Percentiles rank a stretch among this genome's conserved stretches.
Evolutionary conservation across 2,329 filamentous ascomycete species (phyloP).

Genomic region (Claviceps capensis): DNA sequence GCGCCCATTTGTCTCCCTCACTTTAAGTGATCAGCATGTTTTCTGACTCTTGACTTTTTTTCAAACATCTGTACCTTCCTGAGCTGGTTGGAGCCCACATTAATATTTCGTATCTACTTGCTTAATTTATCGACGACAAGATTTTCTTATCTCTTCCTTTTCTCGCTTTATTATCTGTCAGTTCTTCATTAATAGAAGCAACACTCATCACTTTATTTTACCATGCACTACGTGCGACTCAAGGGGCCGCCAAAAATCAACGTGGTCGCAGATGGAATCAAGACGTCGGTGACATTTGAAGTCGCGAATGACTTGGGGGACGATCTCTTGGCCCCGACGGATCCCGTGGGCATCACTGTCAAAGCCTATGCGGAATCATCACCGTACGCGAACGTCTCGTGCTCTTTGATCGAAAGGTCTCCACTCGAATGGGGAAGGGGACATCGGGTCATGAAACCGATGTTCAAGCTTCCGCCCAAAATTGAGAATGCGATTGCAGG

Average conservation of each 20-base stretch:
- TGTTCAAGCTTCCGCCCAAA: constrained; percentile 15
- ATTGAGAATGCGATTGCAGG: constrained; percentile 13
- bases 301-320: constrained; percentile 46
- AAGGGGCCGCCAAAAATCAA: constrained; percentile 32
- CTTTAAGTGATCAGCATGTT: background rate
- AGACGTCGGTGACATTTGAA: constrained; percentile 33
- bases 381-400: constrained; percentile 10
- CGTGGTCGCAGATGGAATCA: constrained; percentile 11
- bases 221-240: constrained; percentile 45
- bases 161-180: background rate
- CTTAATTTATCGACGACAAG: background rate
- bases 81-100: background rate
- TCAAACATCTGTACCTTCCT: background rate
- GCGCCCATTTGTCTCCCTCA: background rate
- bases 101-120: background rate
- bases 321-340: constrained; percentile 33
- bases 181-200: background rate
- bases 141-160: background rate
- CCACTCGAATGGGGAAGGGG: constrained; percentile 19
- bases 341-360: constrained; percentile 29
- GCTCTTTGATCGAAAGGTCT: constrained; percentile 13
- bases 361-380: constrained; percentile 15
- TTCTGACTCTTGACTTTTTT: background rate
- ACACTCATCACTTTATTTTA: background rate
- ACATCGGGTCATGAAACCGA: constrained; percentile 27